phyloP scores from a whole-genome alignment of 257 asterid genomes.

The Nicotiana paniculata region DNA sequence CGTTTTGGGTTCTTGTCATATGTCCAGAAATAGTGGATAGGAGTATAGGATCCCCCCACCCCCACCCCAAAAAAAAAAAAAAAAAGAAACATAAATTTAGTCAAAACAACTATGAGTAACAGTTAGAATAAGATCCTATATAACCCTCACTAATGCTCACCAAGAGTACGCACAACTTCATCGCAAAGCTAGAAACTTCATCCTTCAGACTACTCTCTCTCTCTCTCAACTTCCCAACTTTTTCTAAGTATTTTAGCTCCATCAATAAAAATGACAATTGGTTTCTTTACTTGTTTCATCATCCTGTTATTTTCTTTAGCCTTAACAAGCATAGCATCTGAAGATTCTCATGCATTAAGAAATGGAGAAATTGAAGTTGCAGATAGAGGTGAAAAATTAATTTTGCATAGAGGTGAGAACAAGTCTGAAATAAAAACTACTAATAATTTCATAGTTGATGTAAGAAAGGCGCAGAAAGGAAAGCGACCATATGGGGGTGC shows the following conservation, averaged over 20 bases:
- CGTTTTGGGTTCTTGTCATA: too few species aligned
- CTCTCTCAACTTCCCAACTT: background rate
- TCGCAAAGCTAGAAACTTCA: background rate
- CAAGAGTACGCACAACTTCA: background rate
- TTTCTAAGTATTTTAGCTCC: background rate
- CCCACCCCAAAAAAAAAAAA: too few species aligned
- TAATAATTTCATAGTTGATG: conserved; percentile 9
- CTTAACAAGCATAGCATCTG: conserved; percentile 21
- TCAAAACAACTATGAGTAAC: background rate
- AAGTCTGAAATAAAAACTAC: background rate
- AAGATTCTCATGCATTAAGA: conserved; percentile 9
- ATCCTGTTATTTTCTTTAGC: conserved; percentile 16
- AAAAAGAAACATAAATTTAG: background rate
- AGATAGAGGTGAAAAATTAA: too few species aligned
- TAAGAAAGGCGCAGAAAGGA: conserved; percentile 21
- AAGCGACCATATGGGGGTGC: conserved; percentile 42
- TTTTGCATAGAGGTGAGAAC: background rate
- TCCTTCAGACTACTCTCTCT: background rate
- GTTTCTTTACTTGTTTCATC: conserved; percentile 20
- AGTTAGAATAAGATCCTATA: background rate
- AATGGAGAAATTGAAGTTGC: too few species aligned
- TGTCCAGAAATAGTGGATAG: too few species aligned
- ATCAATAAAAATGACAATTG: conserved; percentile 17
- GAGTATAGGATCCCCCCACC: too few species aligned
- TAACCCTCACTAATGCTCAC: background rate